Evolutionary conservation across 2,329 filamentous ascomycete genomes (phyloP).

Genomic region (Paraphoma chrysanthemicola): DNA sequence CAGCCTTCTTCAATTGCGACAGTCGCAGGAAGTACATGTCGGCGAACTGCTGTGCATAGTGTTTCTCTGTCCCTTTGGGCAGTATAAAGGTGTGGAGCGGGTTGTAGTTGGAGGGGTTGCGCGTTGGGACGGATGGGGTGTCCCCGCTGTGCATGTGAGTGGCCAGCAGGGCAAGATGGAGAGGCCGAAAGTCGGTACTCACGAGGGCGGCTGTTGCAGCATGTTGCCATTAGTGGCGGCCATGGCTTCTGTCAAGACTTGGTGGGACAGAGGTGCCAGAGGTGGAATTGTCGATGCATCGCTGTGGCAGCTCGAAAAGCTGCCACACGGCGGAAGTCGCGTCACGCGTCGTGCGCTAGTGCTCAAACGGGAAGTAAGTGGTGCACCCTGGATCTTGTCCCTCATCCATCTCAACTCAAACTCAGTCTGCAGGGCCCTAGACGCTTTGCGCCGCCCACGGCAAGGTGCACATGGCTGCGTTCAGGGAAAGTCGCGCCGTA

Average conservation of each 20-base stretch:
- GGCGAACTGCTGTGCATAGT: constrained; percentile 94
- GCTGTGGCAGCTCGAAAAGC: constrained; percentile 11
- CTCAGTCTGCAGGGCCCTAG: too few species aligned
- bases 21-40: constrained; percentile 98
- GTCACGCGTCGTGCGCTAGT: constrained; percentile 23
- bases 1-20: constrained; percentile 82
- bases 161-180: too few species aligned
- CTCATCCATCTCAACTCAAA: background rate
- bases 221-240: constrained; percentile 25
- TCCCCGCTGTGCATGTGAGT: constrained; percentile 30
- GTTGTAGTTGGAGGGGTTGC: constrained; percentile 67
- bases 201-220: constrained; percentile 40
- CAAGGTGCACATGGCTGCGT: too few species aligned
- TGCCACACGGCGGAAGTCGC: constrained; percentile 16
- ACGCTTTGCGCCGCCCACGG: too few species aligned
- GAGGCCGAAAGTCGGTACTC: constrained; percentile 4
- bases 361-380: constrained; percentile 25
- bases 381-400: background rate
- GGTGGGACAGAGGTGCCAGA: background rate
- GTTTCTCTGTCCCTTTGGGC: constrained; percentile 65
- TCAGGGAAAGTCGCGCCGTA: too few species aligned
- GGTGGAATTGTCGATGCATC: background rate
- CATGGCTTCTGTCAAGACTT: background rate
- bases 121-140: constrained; percentile 25
- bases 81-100: constrained; percentile 78